Percentiles rank a stretch among this genome's conserved stretches.
Conservation (phyloP, 208 protist species). For the Trypanosomatidae sp. region DNA sequence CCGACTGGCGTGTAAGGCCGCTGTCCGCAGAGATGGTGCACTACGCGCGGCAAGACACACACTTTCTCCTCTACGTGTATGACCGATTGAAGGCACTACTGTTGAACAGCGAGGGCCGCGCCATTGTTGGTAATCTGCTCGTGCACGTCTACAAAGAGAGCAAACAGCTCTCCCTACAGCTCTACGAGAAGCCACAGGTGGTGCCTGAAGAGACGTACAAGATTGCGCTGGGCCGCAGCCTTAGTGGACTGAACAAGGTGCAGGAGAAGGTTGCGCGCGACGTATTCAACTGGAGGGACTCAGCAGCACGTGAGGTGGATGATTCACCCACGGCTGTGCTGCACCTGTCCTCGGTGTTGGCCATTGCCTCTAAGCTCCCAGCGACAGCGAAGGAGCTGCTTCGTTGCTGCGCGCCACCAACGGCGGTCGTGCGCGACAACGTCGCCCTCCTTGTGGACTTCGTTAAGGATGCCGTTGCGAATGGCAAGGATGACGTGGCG, state of each 20-base stretch:
- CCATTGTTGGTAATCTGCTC: conserved; percentile 81
- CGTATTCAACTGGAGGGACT: conserved; percentile 88
- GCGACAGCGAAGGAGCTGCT: conserved; percentile 70
- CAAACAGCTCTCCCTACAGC: conserved; percentile 77
- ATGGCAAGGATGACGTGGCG: conserved; percentile 9
- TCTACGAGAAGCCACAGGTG: conserved; percentile 93
- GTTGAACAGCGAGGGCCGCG: conserved; percentile 75
- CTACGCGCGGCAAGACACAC: conserved; percentile 98
- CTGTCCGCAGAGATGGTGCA: conserved; percentile 96
- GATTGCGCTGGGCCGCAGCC: conserved; percentile 64
- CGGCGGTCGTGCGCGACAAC: conserved; percentile 58
- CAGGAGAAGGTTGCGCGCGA: conserved; percentile 67
- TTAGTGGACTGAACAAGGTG: conserved; percentile 56
- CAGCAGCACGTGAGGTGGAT: conserved; percentile 71
- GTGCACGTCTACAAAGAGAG: conserved; percentile 84
- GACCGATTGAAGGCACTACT: conserved; percentile 87
- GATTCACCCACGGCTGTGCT: conserved; percentile 84
- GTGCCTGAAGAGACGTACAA: conserved; percentile 76
- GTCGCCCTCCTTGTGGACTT: conserved; percentile 63
- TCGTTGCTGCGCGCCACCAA: conserved; percentile 73
- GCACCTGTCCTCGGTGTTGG: conserved; percentile 71
- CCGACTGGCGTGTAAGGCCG: conserved; percentile 98
- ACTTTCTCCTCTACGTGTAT: conserved; percentile 98
- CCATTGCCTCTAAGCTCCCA: conserved; percentile 85
- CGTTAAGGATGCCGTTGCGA: conserved; percentile 43